Percentiles rank a stretch among this genome's conserved stretches.
These are phyloP conservation scores for Phytophthora podocarpi DNA, from an alignment of 352 stramenopile species.

Conservation along the genomic window DNA sequence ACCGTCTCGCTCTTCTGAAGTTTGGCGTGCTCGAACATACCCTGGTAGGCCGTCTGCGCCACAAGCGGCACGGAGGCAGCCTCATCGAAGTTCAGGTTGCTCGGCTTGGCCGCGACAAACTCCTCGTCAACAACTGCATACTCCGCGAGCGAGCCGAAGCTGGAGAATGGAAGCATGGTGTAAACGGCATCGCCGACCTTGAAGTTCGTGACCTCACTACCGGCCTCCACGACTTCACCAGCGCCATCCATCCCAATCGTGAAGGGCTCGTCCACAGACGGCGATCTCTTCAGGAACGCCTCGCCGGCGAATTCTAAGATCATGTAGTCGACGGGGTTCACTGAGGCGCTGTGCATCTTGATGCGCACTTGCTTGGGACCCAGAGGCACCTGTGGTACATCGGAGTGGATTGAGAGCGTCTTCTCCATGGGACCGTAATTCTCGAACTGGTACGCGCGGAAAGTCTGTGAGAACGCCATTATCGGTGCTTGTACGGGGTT, in stretches of 20 bases:
- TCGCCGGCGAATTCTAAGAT: no score
- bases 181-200: constrained; percentile 33
- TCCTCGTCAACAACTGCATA: constrained; percentile 33
- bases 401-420: constrained; percentile 21
- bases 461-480: no score
- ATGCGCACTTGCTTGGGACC: no score
- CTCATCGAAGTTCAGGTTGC: constrained; percentile 47
- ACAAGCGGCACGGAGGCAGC: constrained; percentile 47
- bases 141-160: constrained; percentile 47
- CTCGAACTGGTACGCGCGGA: no score
- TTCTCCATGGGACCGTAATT: constrained; percentile 7
- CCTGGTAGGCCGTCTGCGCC: constrained; percentile 60
- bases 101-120: constrained; percentile 49
- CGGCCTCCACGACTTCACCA: constrained; percentile 34
- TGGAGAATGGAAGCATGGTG: constrained; percentile 18
- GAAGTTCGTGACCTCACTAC: constrained; percentile 4
- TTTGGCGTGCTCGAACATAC: constrained; percentile 34
- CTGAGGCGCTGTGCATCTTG: no score
- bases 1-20: constrained; percentile 30
- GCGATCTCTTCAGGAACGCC: no score
- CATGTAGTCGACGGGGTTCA: no score
- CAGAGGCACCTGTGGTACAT: constrained; percentile 21
- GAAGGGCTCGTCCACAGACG: no score
- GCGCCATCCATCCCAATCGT: no score
- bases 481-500: no score